Evolutionary conservation across 2,329 filamentous ascomycete species (phyloP).

Genomic region (Colletotrichum echinochloae): DNA sequence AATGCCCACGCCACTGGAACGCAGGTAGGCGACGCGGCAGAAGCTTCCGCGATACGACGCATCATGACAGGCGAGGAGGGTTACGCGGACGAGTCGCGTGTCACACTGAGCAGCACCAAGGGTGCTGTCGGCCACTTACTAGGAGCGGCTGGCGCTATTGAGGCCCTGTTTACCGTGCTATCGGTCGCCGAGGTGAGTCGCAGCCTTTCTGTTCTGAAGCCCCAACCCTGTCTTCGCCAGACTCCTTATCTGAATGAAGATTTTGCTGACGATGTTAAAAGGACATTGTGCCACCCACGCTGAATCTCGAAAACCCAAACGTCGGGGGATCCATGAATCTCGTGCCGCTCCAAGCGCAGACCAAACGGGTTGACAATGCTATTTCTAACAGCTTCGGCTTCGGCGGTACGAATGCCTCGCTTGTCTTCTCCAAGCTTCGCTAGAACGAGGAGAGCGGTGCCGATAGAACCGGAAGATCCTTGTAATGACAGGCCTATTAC

Average conservation of each 20-base stretch:
- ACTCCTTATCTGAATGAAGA: slow-evolving; percentile 12
- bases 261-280: slow-evolving; percentile 51
- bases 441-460: slow-evolving; percentile 7
- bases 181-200: slow-evolving; percentile 79
- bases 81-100: slow-evolving; percentile 66
- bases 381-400: slow-evolving; percentile 98
- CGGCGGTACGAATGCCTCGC: slow-evolving; percentile 92
- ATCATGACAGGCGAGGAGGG: slow-evolving; percentile 82
- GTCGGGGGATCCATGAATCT: slow-evolving; percentile 86
- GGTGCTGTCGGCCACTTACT: slow-evolving; percentile 92
- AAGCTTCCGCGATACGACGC: slow-evolving; percentile 83
- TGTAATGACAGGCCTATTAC: slow-evolving; percentile 6
- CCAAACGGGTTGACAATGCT: slow-evolving; percentile 77
- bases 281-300: slow-evolving; percentile 85
- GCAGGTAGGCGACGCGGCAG: slow-evolving; percentile 84
- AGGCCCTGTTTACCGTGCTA: slow-evolving; percentile 87
- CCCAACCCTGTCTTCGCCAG: slow-evolving; percentile 39
- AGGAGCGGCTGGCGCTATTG: slow-evolving; percentile 90
- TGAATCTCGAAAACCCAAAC: slow-evolving; percentile 80
- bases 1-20: slow-evolving; percentile 97
- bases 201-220: slow-evolving; percentile 14
- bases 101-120: slow-evolving; percentile 94
- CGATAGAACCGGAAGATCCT: slow-evolving; percentile 6
- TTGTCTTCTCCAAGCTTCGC: slow-evolving; percentile 73
- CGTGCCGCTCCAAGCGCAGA: slow-evolving; percentile 77